Base-by-base conservation (phyloP, 2,329 filamentous ascomycete genomes). In the Pseudogymnoascus pannorum region DNA sequence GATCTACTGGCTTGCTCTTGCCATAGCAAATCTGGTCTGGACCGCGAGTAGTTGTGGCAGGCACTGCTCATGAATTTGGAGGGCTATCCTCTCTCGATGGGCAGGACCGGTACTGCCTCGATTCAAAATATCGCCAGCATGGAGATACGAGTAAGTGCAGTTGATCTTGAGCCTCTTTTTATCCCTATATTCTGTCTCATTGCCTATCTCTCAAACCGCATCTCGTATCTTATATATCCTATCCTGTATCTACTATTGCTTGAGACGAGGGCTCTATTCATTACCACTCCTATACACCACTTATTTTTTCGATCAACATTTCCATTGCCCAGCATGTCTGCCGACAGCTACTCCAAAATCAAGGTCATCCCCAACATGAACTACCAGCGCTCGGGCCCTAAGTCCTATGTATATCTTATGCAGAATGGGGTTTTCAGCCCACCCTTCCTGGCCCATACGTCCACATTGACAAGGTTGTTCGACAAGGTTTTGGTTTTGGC, bases 361-460 rank as follows among this genome's bases (percentile, higher is more conserved):
- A 75, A 72, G 42, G 74, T 82, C 60, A 73, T 82, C 29, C 77
- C 77, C 67, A 88, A 88, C 73, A 74, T 77, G 60, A 82, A 84
- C 67, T 87, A 87, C 72, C 74, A 81, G 67, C 76, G 75, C 63
- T 78, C 81, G 63, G 86, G 86, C 57, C 76, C 77, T 63, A 88
- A 87, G 73, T 85, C 84, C 31, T 88, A 88, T 68, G 80, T 85
- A 66, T 79, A 79, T 66, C 73, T 81, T 7, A 73, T 88, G 67
- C 80, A 80, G 70, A 86, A 71, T 88, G 82, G 71, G 78, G 81
- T 62, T 85, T 89, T 69, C 73, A 79, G 20, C 84, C 87, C 33
- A 87, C 86, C 62, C 76, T 81, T 64, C 78, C 80, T 1, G 85
- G 87, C 4, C 86, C 84, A 6, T 89, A 84, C 73, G 78, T 77